These are phyloP conservation scores for Quercus ilex DNA, from an alignment of 306 rosid species.

Conservation along the genomic window DNA sequence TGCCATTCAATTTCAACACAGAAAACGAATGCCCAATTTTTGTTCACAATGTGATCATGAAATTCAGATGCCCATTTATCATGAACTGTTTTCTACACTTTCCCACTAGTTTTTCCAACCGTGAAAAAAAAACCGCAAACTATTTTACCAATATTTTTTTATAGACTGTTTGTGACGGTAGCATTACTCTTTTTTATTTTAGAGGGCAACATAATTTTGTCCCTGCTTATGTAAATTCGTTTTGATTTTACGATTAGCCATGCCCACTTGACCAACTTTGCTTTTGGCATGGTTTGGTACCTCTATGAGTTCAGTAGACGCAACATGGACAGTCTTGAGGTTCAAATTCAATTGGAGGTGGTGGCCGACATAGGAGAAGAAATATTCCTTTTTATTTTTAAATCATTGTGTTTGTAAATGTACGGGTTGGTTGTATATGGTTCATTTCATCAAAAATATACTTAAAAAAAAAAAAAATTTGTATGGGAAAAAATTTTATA, in stretches of 20 bases:
- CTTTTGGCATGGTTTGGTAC: background rate
- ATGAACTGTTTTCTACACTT: background rate
- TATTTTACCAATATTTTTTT: too few relatives aligned
- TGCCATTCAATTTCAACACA: too few relatives aligned
- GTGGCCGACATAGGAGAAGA: background rate
- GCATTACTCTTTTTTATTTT: too few relatives aligned
- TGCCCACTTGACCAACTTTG: background rate
- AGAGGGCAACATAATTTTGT: too few relatives aligned
- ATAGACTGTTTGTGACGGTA: too few relatives aligned
- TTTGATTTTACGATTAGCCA: background rate
- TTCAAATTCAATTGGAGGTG: background rate
- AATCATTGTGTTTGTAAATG: background rate
- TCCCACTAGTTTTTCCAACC: background rate
- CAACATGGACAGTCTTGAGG: background rate
- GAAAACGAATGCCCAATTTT: too few relatives aligned
- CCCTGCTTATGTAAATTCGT: too few relatives aligned
- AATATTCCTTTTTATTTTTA: background rate
- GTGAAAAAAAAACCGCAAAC: too few relatives aligned
- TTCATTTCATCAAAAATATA: too few relatives aligned
- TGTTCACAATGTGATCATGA: background rate
- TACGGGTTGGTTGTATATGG: too few relatives aligned
- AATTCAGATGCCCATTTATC: background rate
- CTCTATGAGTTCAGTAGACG: background rate
- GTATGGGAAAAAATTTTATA: too few relatives aligned
- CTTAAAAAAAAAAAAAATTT: too few relatives aligned